Base-by-base conservation (phyloP, 306 rosid genomes). In the Nissolia schottii region DNA sequence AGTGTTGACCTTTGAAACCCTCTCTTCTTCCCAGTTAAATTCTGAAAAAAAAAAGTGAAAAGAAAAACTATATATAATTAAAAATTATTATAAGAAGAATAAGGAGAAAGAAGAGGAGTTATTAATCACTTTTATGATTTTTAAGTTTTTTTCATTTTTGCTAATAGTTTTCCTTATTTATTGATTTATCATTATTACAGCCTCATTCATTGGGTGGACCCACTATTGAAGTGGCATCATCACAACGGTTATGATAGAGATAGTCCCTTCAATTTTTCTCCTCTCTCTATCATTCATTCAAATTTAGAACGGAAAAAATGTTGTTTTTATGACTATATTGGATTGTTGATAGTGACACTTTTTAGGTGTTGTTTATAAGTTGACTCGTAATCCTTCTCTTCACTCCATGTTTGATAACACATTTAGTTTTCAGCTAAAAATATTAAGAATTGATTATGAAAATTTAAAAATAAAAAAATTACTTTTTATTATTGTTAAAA, bases 21-120 rank as follows among this genome's bases (percentile, higher is more conserved):
- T 40, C 45, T 76, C 75, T 58, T 4, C 45, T 59, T 35, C 6
- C 14, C 43, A 27, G 76, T 58, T 64, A 77, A 68, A 60, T 68
- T 55, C 38, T 65, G 49, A 41, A 43, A 7, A n/a, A n/a, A n/a
- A n/a, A n/a, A n/a, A n/a, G n/a, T n/a, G n/a, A n/a, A n/a, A n/a
- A n/a, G n/a, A n/a, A n/a, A n/a, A n/a, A n/a, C n/a, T n/a, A n/a
- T n/a, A n/a, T n/a, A n/a, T n/a, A n/a, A n/a, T n/a, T n/a, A n/a
- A n/a, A n/a, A n/a, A n/a, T n/a, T 37, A 10, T 32, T 8, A 11
- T 37, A 10, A 37, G 8, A 8, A 37, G 11, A 1, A 35, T 6
- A 24, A 31, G 1, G 8, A 8, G 11, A 3, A 1, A 35, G 11
- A 24, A 31, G 1, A 13, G 3, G 6, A 45, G 41, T 71, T 63